Conservation (phyloP, 2,329 filamentous ascomycete genomes). For the Neofusicoccum cordaticola region DNA sequence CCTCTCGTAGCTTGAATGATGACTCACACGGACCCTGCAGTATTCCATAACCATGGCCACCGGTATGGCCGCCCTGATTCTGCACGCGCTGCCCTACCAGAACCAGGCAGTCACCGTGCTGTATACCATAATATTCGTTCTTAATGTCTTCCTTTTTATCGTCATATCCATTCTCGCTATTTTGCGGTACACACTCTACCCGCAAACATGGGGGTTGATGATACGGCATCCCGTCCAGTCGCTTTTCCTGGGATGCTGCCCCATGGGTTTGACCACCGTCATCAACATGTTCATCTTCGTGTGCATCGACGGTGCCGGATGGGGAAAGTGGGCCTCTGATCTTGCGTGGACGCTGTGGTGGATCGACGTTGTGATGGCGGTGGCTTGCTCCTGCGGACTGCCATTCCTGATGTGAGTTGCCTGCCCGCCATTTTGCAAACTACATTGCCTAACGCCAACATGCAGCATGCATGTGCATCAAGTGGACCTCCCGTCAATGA, state of each 20-base stretch:
- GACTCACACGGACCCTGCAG: not conserved
- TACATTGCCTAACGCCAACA: not conserved
- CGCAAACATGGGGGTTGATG: slow-evolving; percentile 65
- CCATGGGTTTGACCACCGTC: slow-evolving; percentile 67
- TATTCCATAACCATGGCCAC: slow-evolving; percentile 57
- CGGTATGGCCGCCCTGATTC: slow-evolving; percentile 62
- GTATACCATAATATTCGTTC: slow-evolving; percentile 58
- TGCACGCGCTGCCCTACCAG: slow-evolving; percentile 62
- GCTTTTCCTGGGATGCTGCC: slow-evolving; percentile 65
- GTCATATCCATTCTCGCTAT: slow-evolving; percentile 54
- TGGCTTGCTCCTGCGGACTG: slow-evolving; percentile 51
- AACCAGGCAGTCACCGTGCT: slow-evolving; percentile 57
- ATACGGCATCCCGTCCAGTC: slow-evolving; percentile 64
- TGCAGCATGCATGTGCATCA: not conserved
- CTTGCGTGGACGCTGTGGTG: slow-evolving; percentile 52
- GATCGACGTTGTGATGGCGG: slow-evolving; percentile 45
- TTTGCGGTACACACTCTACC: slow-evolving; percentile 63
- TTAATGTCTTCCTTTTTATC: slow-evolving; percentile 60
- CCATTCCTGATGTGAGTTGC: slow-evolving; percentile 55
- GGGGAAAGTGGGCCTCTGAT: slow-evolving; percentile 50
- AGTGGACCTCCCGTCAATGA: slow-evolving; percentile 54
- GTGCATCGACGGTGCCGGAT: slow-evolving; percentile 41
- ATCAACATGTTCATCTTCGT: slow-evolving; percentile 63
- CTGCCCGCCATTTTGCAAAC: not conserved
- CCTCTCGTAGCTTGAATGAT: not conserved